A percentile compares a stretch with the other conserved stretches of the same genome.
Conservation (phyloP, 2,329 filamentous ascomycete species). For the Ilyonectria mors-panacis region DNA sequence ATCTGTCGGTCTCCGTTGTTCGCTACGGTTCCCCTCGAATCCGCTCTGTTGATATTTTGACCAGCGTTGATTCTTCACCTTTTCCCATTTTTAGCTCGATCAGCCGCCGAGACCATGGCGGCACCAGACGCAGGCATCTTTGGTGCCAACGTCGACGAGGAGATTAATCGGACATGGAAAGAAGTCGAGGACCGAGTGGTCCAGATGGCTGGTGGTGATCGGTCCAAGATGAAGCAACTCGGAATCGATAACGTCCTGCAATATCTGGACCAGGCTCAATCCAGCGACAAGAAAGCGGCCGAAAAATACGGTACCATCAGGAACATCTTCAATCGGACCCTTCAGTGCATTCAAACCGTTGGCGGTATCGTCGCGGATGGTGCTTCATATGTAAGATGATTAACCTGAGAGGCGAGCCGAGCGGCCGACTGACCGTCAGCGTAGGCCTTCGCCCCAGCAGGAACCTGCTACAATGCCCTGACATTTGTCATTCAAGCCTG, state of each 20-base stretch:
- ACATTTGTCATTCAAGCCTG: constrained; percentile 55
- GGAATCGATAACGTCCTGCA: constrained; percentile 49
- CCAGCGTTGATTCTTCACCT: background rate
- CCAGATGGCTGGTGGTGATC: constrained; percentile 51
- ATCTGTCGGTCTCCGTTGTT: background rate
- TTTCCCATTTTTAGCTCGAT: too few species aligned
- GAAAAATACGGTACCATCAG: constrained; percentile 50
- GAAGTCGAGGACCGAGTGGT: constrained; percentile 52
- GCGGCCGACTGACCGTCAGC: constrained; percentile 18
- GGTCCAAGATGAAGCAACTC: constrained; percentile 45
- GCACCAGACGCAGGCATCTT: background rate
- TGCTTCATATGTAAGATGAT: constrained; percentile 38
- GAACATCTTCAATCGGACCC: constrained; percentile 46
- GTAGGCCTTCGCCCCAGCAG: constrained; percentile 53
- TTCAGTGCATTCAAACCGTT: constrained; percentile 53
- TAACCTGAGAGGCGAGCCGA: background rate
- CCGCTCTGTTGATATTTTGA: background rate
- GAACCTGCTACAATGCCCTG: constrained; percentile 54
- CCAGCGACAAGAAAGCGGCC: constrained; percentile 46
- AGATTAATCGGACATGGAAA: constrained; percentile 52
- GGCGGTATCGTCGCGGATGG: constrained; percentile 52
- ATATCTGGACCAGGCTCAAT: constrained; percentile 48
- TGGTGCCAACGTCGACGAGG: constrained; percentile 18
- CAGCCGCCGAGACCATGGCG: background rate
- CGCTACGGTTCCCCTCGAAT: background rate